Evolutionary conservation across 805 yeast species (phyloP).

Genomic region (Sugiyamaella smithiae): DNA sequence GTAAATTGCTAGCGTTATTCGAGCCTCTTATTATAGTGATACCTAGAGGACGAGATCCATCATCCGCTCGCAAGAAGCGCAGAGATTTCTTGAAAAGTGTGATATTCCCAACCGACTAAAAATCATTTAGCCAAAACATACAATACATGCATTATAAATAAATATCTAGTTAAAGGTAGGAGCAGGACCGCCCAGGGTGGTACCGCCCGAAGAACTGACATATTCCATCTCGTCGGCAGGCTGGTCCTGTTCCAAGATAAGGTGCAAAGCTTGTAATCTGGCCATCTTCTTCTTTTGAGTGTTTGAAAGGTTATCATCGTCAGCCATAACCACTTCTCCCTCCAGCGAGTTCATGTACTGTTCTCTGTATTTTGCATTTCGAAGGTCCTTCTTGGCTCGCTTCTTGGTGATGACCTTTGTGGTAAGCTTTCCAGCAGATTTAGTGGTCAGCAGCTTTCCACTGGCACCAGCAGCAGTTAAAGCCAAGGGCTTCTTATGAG

Average conservation of each 20-base stretch:
- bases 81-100: slow-evolving; percentile 26
- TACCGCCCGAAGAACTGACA: slow-evolving; percentile 56
- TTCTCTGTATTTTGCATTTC: slow-evolving; percentile 71
- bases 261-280: slow-evolving; percentile 33
- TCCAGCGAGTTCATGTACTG: slow-evolving; percentile 43
- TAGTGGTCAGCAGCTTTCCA: slow-evolving; percentile 13
- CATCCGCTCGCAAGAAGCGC: slow-evolving; percentile 32
- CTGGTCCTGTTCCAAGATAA: slow-evolving; percentile 58
- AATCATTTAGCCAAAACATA: background rate
- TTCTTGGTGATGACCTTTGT: slow-evolving; percentile 64
- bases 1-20: slow-evolving; percentile 30
- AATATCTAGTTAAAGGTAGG: background rate
- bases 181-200: slow-evolving; percentile 74
- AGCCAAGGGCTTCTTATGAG: slow-evolving; percentile 20
- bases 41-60: slow-evolving; percentile 31
- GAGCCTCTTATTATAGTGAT: slow-evolving; percentile 31
- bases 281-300: slow-evolving; percentile 34
- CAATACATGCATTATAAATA: background rate
- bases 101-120: background rate
- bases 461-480: slow-evolving; percentile 13
- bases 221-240: slow-evolving; percentile 46
- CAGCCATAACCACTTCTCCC: slow-evolving; percentile 45
- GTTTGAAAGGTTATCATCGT: slow-evolving; percentile 26
- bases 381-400: slow-evolving; percentile 70
- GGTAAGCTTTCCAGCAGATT: slow-evolving; percentile 37